Base-by-base conservation (phyloP, 805 yeast genomes). In the Yarrowia divulgata region DNA sequence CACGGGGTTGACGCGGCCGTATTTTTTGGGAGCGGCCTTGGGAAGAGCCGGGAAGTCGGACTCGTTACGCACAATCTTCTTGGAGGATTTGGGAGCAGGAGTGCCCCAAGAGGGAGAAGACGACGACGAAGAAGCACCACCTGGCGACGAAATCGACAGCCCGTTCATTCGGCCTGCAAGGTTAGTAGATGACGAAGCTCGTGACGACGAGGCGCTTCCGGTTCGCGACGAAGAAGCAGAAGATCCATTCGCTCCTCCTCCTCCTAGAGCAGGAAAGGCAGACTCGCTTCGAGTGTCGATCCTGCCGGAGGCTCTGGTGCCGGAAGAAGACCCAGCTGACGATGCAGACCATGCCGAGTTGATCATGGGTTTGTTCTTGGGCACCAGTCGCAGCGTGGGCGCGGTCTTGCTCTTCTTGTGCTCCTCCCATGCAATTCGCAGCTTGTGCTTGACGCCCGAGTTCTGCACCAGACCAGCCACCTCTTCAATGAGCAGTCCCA, bases 1-100 rank as follows among this genome's bases (percentile, higher is more conserved):
- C 23, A 63, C 55, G 14, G 68, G 68, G 34, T 63, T 63, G 8
- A 63, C 68, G n/a, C 68, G 45, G 7, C 68, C 68, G 73, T 42
- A 52, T 37, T 40, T 50, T 45, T 67, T 42, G 1, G 43, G 29
- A 23, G 69, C 32, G 9, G 48, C 54, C 12, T 67, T 66, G 4
- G 70, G 69, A 29, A 71, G 39, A 6, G 72, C 37, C 4, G 73
- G 73, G 64, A 71, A 71, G 46, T 69, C 72, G 7, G 69, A 18
- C 29, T 58, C 54, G 23, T 67, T 29, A 55, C 73, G 69, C 50
- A 68, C 16, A 68, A 42, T 19, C 69, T 40, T 42, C 69, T 55
- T 63, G 23, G 63, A 29, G 23, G 58, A 37, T 12, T 16, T 58
- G 37, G 64, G 69, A 19, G 49, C 55, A 45, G 60, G 52, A 48